Evolutionary conservation across 1,284 basidiomycete genomes (phyloP).

Genomic region (Apiotrichum veenhuisii): DNA sequence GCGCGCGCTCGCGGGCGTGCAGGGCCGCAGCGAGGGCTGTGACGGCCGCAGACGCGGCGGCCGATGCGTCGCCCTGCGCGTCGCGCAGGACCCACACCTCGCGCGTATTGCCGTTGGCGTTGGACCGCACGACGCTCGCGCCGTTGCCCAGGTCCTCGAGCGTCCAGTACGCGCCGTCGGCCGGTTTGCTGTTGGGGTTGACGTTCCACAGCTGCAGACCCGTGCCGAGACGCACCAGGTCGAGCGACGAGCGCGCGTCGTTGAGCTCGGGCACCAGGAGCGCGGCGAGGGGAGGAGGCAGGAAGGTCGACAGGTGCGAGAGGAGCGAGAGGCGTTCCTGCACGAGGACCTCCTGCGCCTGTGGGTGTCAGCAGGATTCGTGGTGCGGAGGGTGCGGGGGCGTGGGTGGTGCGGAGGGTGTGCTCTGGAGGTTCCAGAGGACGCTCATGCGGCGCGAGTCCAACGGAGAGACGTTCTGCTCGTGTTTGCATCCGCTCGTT

Average conservation of each 20-base stretch:
- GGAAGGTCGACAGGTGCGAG: constrained; percentile 35
- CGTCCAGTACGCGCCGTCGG: constrained; percentile 29
- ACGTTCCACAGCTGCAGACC: constrained; percentile 28
- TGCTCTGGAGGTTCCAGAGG: too few relatives aligned
- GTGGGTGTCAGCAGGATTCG: constrained; percentile 2
- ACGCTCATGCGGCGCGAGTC: too few relatives aligned
- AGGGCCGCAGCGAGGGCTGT: constrained; percentile 36
- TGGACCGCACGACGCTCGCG: constrained; percentile 33
- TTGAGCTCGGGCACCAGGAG: constrained; percentile 22
- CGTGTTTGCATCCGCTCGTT: too few relatives aligned
- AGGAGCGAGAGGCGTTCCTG: constrained; percentile 35
- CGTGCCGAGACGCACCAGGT: constrained; percentile 24
- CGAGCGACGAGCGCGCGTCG: constrained; percentile 14
- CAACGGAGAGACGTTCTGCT: too few relatives aligned
- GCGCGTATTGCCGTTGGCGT: constrained; percentile 16
- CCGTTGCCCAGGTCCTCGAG: constrained; percentile 40
- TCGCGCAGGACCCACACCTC: constrained; percentile 42
- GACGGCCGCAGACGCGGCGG: constrained; percentile 9
- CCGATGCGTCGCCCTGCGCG: constrained; percentile 13
- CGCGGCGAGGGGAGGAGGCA: constrained; percentile 38
- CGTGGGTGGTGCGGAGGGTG: too few relatives aligned
- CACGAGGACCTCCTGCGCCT: constrained; percentile 39
- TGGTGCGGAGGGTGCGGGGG: too few relatives aligned
- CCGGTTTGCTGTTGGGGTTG: background rate
- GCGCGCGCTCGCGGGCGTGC: constrained; percentile 31